Evolutionary conservation across 2,329 filamentous ascomycete genomes (phyloP), one percentile per base, ranked within the genome.

Genomic region (Aspergillus sp.): DNA sequence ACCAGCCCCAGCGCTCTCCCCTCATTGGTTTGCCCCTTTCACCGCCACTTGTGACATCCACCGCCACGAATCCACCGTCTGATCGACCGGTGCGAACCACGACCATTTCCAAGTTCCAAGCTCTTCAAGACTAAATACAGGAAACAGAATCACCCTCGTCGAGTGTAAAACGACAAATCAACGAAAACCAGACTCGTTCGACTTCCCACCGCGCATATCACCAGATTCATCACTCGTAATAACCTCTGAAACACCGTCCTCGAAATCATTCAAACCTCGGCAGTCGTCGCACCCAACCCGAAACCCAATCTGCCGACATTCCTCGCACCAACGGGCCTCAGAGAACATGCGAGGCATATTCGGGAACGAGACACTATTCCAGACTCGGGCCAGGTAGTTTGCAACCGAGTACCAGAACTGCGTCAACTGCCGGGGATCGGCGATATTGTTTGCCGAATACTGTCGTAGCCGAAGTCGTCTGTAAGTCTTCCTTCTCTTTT

Each of bases 31-130:
- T 13, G 45, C 8, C 8, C 5, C 28, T 11, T 48, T 55, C 41
- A 55, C 53, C 53, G 53, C 53, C 53, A 55, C 53, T 55, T 48
- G 30, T 55, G n/a, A 11, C 23, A 13, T 30, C 43, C 53, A 46
- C 25, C 31, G 34, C 34, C 34, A 41, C 34, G 25, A 28, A 41
- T 15, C 34, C 11, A 41, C 34, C 34, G 34, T 41, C 13, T 41
- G 34, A 41, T 41, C 34, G 34, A 41, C 34, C 34, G 34, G 34
- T 15, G 34, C 34, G 34, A 41, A 41, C 34, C 34, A 41, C 34
- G 34, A 15, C 13, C 34, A 9, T 5, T 8, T 15, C 31, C 31
- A 1, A 13, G 11, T 41, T 15, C 31, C 34, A 13, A 41, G 34
- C 15, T 41, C 8, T 41, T 15, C 25, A 28, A 28, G 25, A 28